These are phyloP conservation scores for Ustilago xerochloae DNA, from an alignment of 1,284 basidiomycete genomes.

Conservation along the genomic window DNA sequence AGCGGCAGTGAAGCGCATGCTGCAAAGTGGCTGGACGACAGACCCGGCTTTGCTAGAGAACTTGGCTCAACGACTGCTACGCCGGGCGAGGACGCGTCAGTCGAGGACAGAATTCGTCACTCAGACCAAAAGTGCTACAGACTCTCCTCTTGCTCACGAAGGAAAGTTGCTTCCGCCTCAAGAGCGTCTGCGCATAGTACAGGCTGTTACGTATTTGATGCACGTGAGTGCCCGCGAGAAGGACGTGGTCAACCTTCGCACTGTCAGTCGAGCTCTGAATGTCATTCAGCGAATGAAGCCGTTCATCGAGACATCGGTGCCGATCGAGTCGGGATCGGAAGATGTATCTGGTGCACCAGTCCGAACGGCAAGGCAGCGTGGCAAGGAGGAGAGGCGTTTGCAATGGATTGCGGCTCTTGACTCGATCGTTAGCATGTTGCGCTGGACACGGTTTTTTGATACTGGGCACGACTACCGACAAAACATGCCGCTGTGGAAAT, in stretches of 20 bases:
- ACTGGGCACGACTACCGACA: conserved; percentile 30
- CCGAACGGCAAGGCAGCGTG: neutral
- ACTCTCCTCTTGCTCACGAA: neutral
- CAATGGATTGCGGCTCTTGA: conserved; percentile 27
- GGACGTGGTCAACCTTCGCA: conserved; percentile 30
- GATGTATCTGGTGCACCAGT: neutral
- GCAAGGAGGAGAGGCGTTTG: conserved; percentile 4
- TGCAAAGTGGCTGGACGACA: conserved; percentile 6
- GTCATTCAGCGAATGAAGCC: neutral
- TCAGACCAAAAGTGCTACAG: neutral
- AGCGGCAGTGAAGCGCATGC: neutral
- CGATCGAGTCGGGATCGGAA: too few relatives aligned
- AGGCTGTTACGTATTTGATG: conserved; percentile 21
- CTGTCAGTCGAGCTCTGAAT: conserved; percentile 19
- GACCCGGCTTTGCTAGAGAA: conserved; percentile 28
- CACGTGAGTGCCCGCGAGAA: conserved; percentile 11
- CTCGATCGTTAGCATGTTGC: conserved; percentile 25
- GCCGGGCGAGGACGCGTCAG: neutral
- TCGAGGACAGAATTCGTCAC: neutral
- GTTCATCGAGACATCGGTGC: neutral
- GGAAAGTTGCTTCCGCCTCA: neutral
- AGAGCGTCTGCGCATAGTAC: conserved; percentile 4
- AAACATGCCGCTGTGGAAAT: conserved; percentile 31
- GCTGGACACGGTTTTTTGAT: conserved; percentile 42
- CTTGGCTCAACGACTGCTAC: conserved; percentile 15